Evolutionary conservation across 108 stramenopile species (phyloP).

Genomic region (Fragilaria crotonensis): DNA sequence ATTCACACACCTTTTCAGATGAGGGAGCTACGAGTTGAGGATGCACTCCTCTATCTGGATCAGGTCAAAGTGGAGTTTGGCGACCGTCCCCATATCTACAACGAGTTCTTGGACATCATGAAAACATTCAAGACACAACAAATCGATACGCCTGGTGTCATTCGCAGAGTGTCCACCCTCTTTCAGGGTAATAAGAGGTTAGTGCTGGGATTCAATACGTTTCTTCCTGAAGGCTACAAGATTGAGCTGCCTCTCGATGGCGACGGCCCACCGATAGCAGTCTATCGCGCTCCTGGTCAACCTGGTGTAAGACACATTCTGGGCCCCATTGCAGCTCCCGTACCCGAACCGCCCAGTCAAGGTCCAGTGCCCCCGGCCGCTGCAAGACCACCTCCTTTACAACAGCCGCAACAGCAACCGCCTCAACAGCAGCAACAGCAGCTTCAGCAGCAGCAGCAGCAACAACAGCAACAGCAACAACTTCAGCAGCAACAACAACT

Average conservation of each 20-base stretch:
- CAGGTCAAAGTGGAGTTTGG: slow-evolving; percentile 98
- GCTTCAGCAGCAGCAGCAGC: too few species aligned
- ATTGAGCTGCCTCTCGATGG: slow-evolving; percentile 77
- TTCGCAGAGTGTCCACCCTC: slow-evolving; percentile 88
- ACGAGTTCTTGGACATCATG: slow-evolving; percentile 98
- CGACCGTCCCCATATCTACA: slow-evolving; percentile 98
- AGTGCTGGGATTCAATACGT: slow-evolving; percentile 98
- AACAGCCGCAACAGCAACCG: slow-evolving; percentile 14
- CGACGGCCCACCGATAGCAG: slow-evolving; percentile 72
- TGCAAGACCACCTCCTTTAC: neutral
- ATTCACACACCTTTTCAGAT: slow-evolving; percentile 26
- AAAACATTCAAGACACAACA: slow-evolving; percentile 93
- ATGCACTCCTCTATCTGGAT: slow-evolving; percentile 98
- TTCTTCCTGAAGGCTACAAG: slow-evolving; percentile 99
- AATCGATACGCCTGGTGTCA: slow-evolving; percentile 98
- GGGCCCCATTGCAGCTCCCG: slow-evolving; percentile 14
- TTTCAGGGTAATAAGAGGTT: slow-evolving; percentile 96
- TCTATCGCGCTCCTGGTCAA: slow-evolving; percentile 75
- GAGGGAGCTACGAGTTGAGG: slow-evolving; percentile 93
- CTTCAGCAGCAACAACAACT: too few species aligned
- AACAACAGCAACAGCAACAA: too few species aligned
- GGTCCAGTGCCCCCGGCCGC: slow-evolving; percentile 16
- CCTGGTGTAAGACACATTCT: slow-evolving; percentile 49
- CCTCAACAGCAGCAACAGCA: slow-evolving; percentile 13
- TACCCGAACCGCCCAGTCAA: slow-evolving; percentile 9